Evolutionary conservation across 495 filamentous ascomycete genomes (phyloP).

Genomic region (Wilcoxina mikolae): DNA sequence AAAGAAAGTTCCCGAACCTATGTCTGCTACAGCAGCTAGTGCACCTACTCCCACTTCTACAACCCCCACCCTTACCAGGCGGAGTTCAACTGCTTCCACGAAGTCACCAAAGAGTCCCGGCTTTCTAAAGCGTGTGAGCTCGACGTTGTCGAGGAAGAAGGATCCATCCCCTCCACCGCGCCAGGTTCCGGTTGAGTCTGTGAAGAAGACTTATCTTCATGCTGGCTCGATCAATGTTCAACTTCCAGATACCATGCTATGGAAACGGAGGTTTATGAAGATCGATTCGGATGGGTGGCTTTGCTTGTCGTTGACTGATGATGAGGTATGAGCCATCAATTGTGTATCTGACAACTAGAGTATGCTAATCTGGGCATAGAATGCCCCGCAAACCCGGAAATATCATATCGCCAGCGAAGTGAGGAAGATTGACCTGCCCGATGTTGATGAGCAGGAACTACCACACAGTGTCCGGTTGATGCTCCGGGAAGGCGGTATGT

Average conservation of each 20-base stretch:
- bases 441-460: constrained; percentile 29
- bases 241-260: constrained; percentile 29
- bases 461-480: constrained; percentile 27
- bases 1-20: too few relatives aligned
- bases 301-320: constrained; percentile 25
- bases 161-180: neutral
- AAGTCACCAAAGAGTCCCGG: constrained; percentile 20
- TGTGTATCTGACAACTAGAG: too few relatives aligned
- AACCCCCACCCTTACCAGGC: neutral
- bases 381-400: constrained; percentile 21
- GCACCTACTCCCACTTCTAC: too few relatives aligned
- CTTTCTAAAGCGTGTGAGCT: constrained; percentile 24
- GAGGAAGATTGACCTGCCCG: constrained; percentile 22
- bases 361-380: constrained; percentile 9
- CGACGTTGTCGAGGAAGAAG: constrained; percentile 19
- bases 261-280: constrained; percentile 28
- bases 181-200: constrained; percentile 8
- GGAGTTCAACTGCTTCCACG: neutral
- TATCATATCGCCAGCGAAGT: constrained; percentile 25
- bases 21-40: neutral
- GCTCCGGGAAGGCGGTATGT: constrained; percentile 23
- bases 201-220: constrained; percentile 21
- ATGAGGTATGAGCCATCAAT: constrained; percentile 15
- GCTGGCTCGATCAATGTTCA: constrained; percentile 29
- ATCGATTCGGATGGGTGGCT: constrained; percentile 26